Base-by-base conservation (phyloP, 2,329 filamentous ascomycete species). In the Fusarium nygamai region DNA sequence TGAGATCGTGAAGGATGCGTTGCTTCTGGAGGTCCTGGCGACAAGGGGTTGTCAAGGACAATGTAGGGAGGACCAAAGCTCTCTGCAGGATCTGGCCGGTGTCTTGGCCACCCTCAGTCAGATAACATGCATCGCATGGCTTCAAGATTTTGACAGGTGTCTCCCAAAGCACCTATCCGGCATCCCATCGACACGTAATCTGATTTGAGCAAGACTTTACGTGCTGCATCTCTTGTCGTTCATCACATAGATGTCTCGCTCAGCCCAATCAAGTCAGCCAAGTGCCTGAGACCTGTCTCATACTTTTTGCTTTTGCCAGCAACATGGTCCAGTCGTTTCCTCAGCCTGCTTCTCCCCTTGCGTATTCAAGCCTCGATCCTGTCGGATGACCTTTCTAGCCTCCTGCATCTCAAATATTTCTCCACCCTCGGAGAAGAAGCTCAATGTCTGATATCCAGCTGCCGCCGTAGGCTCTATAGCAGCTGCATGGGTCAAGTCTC, bases 221-320 rank as follows among this genome's bases (percentile, higher is more conserved):
- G 59, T 62, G 36, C 57, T 59, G 44, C 44, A 53, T 38, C 38
- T 38, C 31, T 64, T 44, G 43, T 44, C 51, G 53, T 43, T 51
- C 20, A 44, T 47, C 41, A 53, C 44, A 54, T 60, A 47, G 27
- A 51, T 64, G 54, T 51, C 39, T 59, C 39, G 34, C 31, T 51
- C 56, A 48, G 41, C 54, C 72, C 72, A 75, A 75, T 74, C 58
- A 70, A 47, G 58, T 61, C 39, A 41, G 61, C 24, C 27, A 48
- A 74, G 72, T 73, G 72, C 72, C 72, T 74, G 72, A 53, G 58
- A 70, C 24, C 34, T 64, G 58, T 64, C 65, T 69, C 24, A 53
- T 31, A 41, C 27, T 51, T 44, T 51, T 74, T 62, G 31, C 64
- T 75, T 75, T 69, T 75, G 48, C 46, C 61, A 58, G 20, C 36